Base-by-base conservation (phyloP, 176 grass and related monocot genomes). In the Carex pumila region DNA sequence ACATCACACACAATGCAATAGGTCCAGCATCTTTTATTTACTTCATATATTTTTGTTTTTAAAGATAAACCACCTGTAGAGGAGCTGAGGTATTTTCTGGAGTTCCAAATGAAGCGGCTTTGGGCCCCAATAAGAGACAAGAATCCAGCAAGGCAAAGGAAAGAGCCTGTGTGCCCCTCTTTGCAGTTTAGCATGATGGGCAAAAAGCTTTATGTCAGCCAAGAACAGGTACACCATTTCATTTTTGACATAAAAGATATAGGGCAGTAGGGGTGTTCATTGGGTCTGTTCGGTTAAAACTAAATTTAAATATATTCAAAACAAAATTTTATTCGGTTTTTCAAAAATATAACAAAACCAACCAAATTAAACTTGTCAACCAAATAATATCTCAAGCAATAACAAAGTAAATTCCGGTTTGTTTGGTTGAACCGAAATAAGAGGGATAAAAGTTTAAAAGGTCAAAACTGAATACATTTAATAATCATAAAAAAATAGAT, bases 111-210 rank as follows among this genome's bases (percentile, higher is more conserved):
- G 80, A 80, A 85, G 15, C 86, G 79, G 70, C 71, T 94, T 70
- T 94, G 92, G 92, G 92, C 92, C 9, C 89, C 92, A 45, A 73
- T 89, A 83, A 79, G 52, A 85, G 89, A 89, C 63, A 78, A 85
- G 9, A 83, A 89, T 77, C 87, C 87, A 64, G 84, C 70, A 21
- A 80, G 79, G 78, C 85, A 87, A 91, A 91, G 92, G 81, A 94
- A 94, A 83, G 92, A 89, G 72, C 89, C 92, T 21, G 85, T 89
- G 59, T 94, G 92, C 73, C 92, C 89, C 34, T 83, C 78, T 74
- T 85, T 94, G 87, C 92, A 94, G 72, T 94, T 91, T 36, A 91
- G 92, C 84, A 80, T 94, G 39, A 94, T 94, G 92, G 86, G 91
- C 3, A 86, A 88, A 60, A 94, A 89, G 52, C 49, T 94, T 56